Base-by-base conservation (phyloP, 345 rosid species). In the Hypericum androsaemum region DNA sequence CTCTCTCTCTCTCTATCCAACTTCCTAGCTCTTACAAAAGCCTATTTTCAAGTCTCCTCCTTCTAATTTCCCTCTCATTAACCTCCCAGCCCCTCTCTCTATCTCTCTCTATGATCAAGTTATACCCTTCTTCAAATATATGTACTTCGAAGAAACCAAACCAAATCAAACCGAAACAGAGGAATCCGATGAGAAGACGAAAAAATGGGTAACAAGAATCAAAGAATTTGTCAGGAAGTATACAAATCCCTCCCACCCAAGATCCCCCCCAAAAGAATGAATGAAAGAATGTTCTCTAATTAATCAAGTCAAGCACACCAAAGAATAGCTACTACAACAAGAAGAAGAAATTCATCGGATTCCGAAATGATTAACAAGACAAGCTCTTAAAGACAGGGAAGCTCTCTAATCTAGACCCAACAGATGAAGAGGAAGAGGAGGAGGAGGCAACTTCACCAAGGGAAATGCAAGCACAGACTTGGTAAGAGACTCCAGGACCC, bases 311-410 rank as follows among this genome's bases (percentile, higher is more conserved):
- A 9, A 13, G 12, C 10, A 46, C 10, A 13, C 28, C 22, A 46
- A 32, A 46, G 28, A 46, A 46, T 46, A 9, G 9, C 15, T 41
- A 58, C 72, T 68, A 72, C 66, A 75, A 68, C 77, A 76, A 82
- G 62, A 73, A 72, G 58, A 70, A 77, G 81, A 76, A 70, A 77
- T 72, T 83, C 94, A 92, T 88, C 95, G 96, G 98, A 88, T 88
- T 83, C 98, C 96, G 65, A 51, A 65, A 61, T 64, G 56, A 62
- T 70, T 22, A 22, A 22, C 70, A 67, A 57, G 68, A 60, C 59
- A 54, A 71, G 68, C 50, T 77, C 88, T 83, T 77, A 22, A 22
- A 22, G 32, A 22, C 32, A 22, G 55, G 74, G 43, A 64, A 62
- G 62, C 53, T 50, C 40, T 51, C 64, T 63, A 59, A 43, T 46